Conservation (phyloP, 1,139 yeast species). For the Pichia sp. region DNA sequence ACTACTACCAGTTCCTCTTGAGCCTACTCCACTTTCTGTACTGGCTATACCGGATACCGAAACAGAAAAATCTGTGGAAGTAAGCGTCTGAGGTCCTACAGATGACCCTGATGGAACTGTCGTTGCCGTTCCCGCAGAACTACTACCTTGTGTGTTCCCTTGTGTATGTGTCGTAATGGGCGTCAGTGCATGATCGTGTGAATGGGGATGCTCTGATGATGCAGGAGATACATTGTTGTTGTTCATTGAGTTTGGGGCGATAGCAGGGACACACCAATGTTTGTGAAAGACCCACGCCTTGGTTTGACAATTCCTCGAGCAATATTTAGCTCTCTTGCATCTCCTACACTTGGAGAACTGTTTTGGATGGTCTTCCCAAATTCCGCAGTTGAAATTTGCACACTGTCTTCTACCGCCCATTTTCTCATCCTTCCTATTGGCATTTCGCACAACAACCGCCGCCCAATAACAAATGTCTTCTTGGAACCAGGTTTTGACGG, state of each 20-base stretch:
- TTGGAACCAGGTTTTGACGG: constrained; percentile 59
- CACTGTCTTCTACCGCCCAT: constrained; percentile 93
- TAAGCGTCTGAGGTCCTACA: constrained; percentile 8
- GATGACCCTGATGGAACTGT: constrained; percentile 8
- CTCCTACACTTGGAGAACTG: constrained; percentile 94
- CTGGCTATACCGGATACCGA: constrained; percentile 1
- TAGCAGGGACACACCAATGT: constrained; percentile 69
- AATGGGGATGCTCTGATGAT: neutral
- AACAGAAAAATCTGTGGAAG: neutral
- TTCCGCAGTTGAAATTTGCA: constrained; percentile 91
- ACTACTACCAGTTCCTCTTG: neutral
- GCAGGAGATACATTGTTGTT: neutral
- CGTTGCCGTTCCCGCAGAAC: constrained; percentile 5
- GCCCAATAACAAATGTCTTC: constrained; percentile 94
- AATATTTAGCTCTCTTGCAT: constrained; percentile 91
- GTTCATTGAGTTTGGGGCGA: neutral
- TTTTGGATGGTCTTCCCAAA: constrained; percentile 86
- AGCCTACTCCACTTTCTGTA: neutral
- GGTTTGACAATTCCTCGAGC: constrained; percentile 88
- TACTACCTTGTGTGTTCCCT: neutral
- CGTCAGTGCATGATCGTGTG: neutral
- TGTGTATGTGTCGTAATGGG: neutral
- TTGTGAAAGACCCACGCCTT: constrained; percentile 90
- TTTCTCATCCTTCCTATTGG: constrained; percentile 83
- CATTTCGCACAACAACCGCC: constrained; percentile 92